Percentiles rank a stretch among this genome's conserved stretches.
These are phyloP conservation scores for Ustilago hordei DNA, from an alignment of 1,284 basidiomycete species.

Conservation along the genomic window DNA sequence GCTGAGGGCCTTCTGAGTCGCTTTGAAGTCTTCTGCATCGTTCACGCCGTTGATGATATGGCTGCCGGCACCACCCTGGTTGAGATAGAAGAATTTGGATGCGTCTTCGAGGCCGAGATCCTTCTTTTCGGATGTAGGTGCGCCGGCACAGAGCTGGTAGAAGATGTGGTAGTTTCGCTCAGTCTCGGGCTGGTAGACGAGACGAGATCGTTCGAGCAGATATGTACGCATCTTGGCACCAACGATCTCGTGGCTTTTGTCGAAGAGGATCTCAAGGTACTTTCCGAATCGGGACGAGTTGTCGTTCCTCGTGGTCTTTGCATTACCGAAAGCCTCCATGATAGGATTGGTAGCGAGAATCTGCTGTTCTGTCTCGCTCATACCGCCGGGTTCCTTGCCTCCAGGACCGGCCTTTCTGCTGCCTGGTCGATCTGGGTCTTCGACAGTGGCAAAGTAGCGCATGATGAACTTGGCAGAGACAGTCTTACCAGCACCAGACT, in stretches of 20 bases:
- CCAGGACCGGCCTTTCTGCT: conserved; percentile 62
- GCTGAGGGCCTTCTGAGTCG: conserved; percentile 92
- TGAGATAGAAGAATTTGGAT: conserved; percentile 88
- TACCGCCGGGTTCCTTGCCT: conserved; percentile 75
- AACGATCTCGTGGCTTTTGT: conserved; percentile 93
- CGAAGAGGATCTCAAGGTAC: conserved; percentile 99
- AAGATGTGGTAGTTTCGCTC: conserved; percentile 99
- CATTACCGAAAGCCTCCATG: conserved; percentile 98
- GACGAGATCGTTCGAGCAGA: conserved; percentile 93
- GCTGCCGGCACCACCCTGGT: conserved; percentile 90
- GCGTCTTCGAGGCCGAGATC: conserved; percentile 91
- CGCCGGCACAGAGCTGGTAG: conserved; percentile 98
- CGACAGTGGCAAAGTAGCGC: conserved; percentile 97
- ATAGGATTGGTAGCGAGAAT: conserved; percentile 99
- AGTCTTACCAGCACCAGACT: conserved; percentile 99
- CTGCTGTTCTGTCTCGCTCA: conserved; percentile 94
- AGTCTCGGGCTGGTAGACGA: conserved; percentile 91
- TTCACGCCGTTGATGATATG: conserved; percentile 87
- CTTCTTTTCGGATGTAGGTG: conserved; percentile 92
- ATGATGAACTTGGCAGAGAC: conserved; percentile 99
- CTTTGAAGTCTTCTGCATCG: conserved; percentile 92
- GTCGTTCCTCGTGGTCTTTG: conserved; percentile 98
- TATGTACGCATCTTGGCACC: conserved; percentile 98
- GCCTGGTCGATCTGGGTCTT: conserved; percentile 77
- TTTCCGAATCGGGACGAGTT: conserved; percentile 99